phyloP scores from a whole-genome alignment of 2,329 filamentous ascomycete species.

The Talaromyces sp. region DNA sequence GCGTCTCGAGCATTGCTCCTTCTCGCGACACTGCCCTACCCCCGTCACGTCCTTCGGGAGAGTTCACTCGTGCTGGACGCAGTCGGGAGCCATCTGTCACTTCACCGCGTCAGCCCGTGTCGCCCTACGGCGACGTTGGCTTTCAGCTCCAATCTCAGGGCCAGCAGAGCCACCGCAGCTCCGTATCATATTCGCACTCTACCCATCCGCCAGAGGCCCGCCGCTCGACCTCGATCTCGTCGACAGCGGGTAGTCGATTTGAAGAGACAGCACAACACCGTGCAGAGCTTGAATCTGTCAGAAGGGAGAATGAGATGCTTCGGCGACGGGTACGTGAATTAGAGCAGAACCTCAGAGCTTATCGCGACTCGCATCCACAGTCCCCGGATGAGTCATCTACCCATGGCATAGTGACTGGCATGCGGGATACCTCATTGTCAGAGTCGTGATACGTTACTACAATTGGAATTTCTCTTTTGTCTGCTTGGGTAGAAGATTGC shows the following conservation, averaged over 20 bases:
- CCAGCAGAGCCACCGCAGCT: constrained; percentile 22
- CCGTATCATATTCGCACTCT: constrained; percentile 21
- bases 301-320: constrained; percentile 47
- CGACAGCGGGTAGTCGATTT: constrained; percentile 29
- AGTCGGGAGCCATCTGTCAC: constrained; percentile 45
- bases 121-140: constrained; percentile 30
- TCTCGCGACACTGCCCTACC: constrained; percentile 37
- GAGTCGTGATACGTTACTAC: constrained; percentile 10
- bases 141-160: constrained; percentile 24
- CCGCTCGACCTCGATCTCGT: constrained; percentile 29
- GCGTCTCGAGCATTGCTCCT: constrained; percentile 44
- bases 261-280: constrained; percentile 43
- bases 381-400: constrained; percentile 11
- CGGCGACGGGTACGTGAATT: constrained; percentile 45
- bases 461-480: not conserved
- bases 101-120: constrained; percentile 36
- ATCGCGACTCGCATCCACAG: constrained; percentile 22
- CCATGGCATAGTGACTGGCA: constrained; percentile 19
- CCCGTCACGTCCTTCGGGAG: constrained; percentile 28
- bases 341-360: constrained; percentile 37
- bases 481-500: not conserved
- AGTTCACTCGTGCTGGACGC: constrained; percentile 29
- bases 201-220: constrained; percentile 26
- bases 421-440: constrained; percentile 20
- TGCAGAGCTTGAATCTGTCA: constrained; percentile 44